Base-by-base conservation (phyloP, 1,139 yeast genomes). In the Candida frijolesensis region DNA sequence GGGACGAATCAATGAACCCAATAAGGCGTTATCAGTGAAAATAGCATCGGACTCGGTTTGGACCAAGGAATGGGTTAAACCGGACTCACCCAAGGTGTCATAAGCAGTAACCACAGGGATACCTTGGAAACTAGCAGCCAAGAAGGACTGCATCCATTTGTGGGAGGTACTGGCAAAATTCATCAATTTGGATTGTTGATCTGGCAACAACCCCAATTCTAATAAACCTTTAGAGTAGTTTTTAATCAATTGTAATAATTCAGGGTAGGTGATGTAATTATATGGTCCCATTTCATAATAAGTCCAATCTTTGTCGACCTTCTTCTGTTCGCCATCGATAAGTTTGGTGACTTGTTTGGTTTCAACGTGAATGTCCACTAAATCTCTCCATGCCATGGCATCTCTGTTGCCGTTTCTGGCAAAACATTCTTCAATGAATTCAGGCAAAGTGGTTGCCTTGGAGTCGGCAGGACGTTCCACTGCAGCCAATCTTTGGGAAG, bases 51-150 rank as follows among this genome's bases (percentile, higher is more conserved):
- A 83, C 45, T 78, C 89, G 6, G 98, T 89, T 72, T 92, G 89
- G 42, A 80, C 77, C 64, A 94, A 77, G 6, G 97, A 90, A 68
- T 89, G 96, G 53, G 87, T 87, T 64, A 94, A 79, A 35, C 99
- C 99, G 41, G 82, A 80, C 68, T 91, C 96, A 53, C 99, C 99
- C 57, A 94, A 78, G 38, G 99, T 92, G 68, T 94, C 99, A 70
- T 94, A 94, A 38, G 99, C 98, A 29, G 99, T 95, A 43, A 91
- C 99, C 54, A 89, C 81, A 22, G 98, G 89, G 54, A 95, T 84
- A 48, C 82, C 72, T 69, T 91, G 96, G 52, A 90, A 74, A 60
- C 83, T 81, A 48, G 89, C 79, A 14, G 92, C 96, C 57, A 91
- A 70, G 57, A 86, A 94, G 40, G 90, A 80, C 71, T 89, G 89